Percentiles rank a stretch among this genome's conserved stretches.
These are phyloP conservation scores for Neocucurbitaria cava DNA, from an alignment of 2,329 filamentous ascomycete genomes.

Conservation along the genomic window DNA sequence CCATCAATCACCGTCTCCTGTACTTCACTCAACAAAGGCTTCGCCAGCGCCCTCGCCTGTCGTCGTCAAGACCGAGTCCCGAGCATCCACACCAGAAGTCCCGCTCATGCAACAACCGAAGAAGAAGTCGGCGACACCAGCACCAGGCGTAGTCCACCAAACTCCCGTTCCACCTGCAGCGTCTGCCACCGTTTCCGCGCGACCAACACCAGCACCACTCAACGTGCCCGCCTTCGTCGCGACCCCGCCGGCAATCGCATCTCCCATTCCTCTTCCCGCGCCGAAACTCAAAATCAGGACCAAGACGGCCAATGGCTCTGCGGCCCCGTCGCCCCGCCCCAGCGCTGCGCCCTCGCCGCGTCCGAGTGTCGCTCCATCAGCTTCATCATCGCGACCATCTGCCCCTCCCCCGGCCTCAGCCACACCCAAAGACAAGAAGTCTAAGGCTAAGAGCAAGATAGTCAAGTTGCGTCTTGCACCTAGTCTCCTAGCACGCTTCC, in stretches of 20 bases:
- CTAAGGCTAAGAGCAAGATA: slow-evolving; percentile 35
- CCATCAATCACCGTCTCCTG: slow-evolving; percentile 23
- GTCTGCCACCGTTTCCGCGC: slow-evolving; percentile 9
- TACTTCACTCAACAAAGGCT: slow-evolving; percentile 19
- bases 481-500: slow-evolving; percentile 17
- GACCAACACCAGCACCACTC: slow-evolving; percentile 3
- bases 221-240: slow-evolving; percentile 23
- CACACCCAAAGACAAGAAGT: slow-evolving; percentile 14
- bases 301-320: slow-evolving; percentile 23
- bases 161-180: slow-evolving; percentile 13
- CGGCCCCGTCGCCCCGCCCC: slow-evolving; percentile 22
- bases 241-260: slow-evolving; percentile 30
- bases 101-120: slow-evolving; percentile 24
- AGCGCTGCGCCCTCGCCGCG: slow-evolving; percentile 20
- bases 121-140: slow-evolving; percentile 25
- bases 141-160: slow-evolving; percentile 20
- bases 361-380: slow-evolving; percentile 11
- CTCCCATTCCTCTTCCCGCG: slow-evolving; percentile 30
- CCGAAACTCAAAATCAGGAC: slow-evolving; percentile 40
- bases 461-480: slow-evolving; percentile 33
- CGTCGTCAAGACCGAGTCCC: slow-evolving; percentile 20
- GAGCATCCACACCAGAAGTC: slow-evolving; percentile 22
- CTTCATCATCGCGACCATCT: slow-evolving; percentile 7
- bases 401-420: slow-evolving; percentile 4
- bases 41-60: slow-evolving; percentile 21